Evolutionary conservation across 2,329 filamentous ascomycete genomes (phyloP).

Genomic region (Pezicula radicicola): DNA sequence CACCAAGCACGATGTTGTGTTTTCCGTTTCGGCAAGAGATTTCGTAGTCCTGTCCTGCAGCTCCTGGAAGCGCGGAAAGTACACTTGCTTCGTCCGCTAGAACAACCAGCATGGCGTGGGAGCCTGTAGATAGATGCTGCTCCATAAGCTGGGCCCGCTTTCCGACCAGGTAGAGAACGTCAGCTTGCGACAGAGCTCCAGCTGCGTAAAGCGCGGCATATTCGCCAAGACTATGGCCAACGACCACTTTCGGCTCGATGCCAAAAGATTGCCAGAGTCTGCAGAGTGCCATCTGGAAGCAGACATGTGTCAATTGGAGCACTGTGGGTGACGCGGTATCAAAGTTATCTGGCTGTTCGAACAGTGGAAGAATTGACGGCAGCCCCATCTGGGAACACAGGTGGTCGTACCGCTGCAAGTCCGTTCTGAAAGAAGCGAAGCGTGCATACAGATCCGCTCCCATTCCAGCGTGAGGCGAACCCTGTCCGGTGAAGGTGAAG

Average conservation of each 20-base stretch:
- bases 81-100: too few species aligned
- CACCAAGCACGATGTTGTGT: conserved; percentile 56
- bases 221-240: conserved; percentile 65
- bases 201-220: conserved; percentile 69
- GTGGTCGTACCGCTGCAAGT: conserved; percentile 19
- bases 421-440: conserved; percentile 32
- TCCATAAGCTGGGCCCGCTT: conserved; percentile 61
- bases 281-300: conserved; percentile 51
- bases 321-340: conserved; percentile 45
- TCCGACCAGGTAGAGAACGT: conserved; percentile 69
- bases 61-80: too few species aligned
- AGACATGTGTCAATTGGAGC: conserved; percentile 48
- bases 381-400: conserved; percentile 19
- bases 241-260: conserved; percentile 48
- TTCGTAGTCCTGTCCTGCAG: too few species aligned
- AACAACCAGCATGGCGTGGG: conserved; percentile 63
- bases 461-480: conserved; percentile 33
- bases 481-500: conserved; percentile 16
- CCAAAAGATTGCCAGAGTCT: conserved; percentile 53
- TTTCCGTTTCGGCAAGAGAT: too few species aligned
- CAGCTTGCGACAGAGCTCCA: conserved; percentile 65
- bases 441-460: conserved; percentile 17
- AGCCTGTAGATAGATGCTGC: conserved; percentile 61
- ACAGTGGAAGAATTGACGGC: conserved; percentile 30
- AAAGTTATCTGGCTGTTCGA: conserved; percentile 36